Evolutionary conservation across 2,329 filamentous ascomycete genomes (phyloP).

Genomic region (Xylariaceae sp.): DNA sequence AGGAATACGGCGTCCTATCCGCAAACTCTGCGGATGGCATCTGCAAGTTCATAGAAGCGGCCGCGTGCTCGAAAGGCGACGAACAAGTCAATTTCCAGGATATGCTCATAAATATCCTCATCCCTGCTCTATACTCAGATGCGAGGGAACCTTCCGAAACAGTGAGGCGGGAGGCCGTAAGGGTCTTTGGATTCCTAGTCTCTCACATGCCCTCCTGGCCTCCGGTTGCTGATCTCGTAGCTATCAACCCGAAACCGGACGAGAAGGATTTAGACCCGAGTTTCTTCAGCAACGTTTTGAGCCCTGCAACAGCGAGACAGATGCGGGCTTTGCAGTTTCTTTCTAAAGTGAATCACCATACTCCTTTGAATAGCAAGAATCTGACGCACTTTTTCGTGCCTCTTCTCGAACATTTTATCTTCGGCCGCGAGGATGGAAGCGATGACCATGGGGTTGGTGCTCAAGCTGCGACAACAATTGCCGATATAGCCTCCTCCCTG

Average conservation of each 20-base stretch:
- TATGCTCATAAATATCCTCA: conserved; percentile 65
- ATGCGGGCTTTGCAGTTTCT: conserved; percentile 81
- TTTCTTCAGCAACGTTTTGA: conserved; percentile 92
- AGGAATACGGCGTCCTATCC: conserved; percentile 82
- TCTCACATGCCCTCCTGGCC: conserved; percentile 70
- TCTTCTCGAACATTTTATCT: conserved; percentile 90
- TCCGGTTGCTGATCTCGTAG: conserved; percentile 72
- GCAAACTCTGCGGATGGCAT: conserved; percentile 81
- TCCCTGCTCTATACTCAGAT: conserved; percentile 77
- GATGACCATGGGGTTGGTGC: conserved; percentile 87
- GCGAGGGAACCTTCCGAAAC: conserved; percentile 79
- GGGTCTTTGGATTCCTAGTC: conserved; percentile 78
- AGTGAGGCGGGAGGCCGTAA: conserved; percentile 79
- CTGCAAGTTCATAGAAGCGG: conserved; percentile 73
- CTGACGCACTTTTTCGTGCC: conserved; percentile 87
- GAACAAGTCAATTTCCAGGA: conserved; percentile 54
- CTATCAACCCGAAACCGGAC: conserved; percentile 62
- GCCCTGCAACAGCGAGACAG: conserved; percentile 85
- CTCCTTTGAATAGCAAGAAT: conserved; percentile 73
- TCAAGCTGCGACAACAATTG: conserved; percentile 81
- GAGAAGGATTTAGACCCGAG: conserved; percentile 69
- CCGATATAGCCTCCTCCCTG: conserved; percentile 71
- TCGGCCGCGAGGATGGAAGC: conserved; percentile 70
- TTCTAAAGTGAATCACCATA: conserved; percentile 65
- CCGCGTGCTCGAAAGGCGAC: conserved; percentile 46